Percentiles rank a stretch among this genome's conserved stretches.
Evolutionary conservation across 306 rosid genomes (phyloP).

Genomic region (Herpetospermum pedunculosum): DNA sequence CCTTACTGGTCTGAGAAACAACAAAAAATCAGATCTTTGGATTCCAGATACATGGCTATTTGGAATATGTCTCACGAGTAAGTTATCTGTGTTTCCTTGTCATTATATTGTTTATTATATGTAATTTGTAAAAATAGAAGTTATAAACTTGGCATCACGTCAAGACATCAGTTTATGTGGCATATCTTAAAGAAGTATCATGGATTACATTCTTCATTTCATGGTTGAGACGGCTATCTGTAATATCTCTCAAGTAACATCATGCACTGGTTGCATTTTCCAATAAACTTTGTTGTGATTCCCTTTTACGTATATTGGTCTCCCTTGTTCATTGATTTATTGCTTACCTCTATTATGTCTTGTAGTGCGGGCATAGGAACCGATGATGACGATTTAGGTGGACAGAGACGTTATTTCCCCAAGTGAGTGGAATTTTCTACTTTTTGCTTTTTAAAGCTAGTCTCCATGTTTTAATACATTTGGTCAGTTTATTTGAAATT

Average conservation of each 20-base stretch:
- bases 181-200: background rate
- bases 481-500: background rate
- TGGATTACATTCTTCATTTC: background rate
- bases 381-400: constrained; percentile 27
- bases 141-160: background rate
- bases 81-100: constrained; percentile 20
- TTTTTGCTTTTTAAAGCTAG: background rate
- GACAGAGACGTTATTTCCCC: constrained; percentile 54
- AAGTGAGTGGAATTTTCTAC: constrained; percentile 39
- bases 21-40: constrained; percentile 44
- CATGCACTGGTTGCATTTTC: background rate
- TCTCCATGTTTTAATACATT: constrained; percentile 1
- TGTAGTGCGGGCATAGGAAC: constrained; percentile 32
- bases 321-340: background rate
- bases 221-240: background rate
- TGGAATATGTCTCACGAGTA: constrained; percentile 42
- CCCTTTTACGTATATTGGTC: background rate
- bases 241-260: background rate
- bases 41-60: constrained; percentile 43
- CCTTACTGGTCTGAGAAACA: constrained; percentile 56
- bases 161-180: background rate
- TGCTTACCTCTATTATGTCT: background rate
- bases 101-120: constrained; percentile 1
- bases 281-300: background rate
- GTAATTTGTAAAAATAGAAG: background rate